Conservation (phyloP, 805 yeast genomes). For the Saccharomyces kudriavzevii region DNA sequence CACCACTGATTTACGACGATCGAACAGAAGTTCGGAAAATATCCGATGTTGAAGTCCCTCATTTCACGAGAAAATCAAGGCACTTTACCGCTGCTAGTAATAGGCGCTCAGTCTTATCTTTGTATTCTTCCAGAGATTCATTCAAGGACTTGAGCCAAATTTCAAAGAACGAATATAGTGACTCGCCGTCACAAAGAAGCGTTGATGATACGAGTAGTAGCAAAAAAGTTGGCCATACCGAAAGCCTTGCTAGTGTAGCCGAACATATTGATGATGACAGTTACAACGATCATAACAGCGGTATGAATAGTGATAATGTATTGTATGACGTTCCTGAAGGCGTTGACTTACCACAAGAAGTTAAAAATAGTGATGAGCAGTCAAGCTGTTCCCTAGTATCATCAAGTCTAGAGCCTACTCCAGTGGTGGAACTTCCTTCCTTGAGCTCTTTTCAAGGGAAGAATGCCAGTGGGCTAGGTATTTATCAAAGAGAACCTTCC, state of each 20-base stretch:
- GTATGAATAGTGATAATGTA: constrained; percentile 11
- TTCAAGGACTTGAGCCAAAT: constrained; percentile 45
- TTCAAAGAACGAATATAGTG: constrained; percentile 18
- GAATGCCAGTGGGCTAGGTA: background rate
- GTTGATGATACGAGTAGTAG: constrained; percentile 10
- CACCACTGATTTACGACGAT: constrained; percentile 12
- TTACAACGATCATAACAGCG: background rate
- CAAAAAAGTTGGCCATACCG: constrained; percentile 12
- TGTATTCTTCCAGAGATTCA: constrained; percentile 57
- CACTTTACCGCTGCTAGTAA: constrained; percentile 51
- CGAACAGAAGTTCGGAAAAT: constrained; percentile 35
- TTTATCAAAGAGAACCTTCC: background rate
- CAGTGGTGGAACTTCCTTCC: background rate
- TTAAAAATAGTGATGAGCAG: constrained; percentile 12
- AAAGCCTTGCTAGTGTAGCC: too few relatives aligned
- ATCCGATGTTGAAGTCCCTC: constrained; percentile 57
- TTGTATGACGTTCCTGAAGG: constrained; percentile 9
- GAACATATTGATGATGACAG: constrained; percentile 1
- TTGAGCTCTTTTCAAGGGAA: background rate
- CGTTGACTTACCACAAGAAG: constrained; percentile 1
- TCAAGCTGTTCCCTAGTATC: constrained; percentile 21
- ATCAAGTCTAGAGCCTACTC: constrained; percentile 6
- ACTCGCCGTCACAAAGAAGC: constrained; percentile 2
- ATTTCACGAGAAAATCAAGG: constrained; percentile 55
- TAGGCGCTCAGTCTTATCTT: constrained; percentile 58